Conservation (phyloP, 495 filamentous ascomycete genomes). For the Aspergillus conjunctus region DNA sequence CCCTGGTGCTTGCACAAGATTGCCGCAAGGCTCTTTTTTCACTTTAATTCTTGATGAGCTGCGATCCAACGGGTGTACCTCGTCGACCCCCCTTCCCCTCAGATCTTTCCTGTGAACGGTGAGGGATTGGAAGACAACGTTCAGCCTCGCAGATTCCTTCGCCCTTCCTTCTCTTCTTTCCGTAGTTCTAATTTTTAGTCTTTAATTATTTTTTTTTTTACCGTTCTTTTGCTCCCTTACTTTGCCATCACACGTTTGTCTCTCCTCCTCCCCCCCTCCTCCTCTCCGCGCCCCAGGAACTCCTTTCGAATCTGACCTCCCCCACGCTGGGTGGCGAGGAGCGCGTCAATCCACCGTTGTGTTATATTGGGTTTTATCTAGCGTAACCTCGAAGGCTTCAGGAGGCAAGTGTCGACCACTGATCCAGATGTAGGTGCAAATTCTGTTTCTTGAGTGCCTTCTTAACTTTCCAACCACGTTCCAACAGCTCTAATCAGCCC, state of each 20-base stretch:
- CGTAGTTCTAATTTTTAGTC: slow-evolving; percentile 5
- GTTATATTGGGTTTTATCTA: slow-evolving; percentile 1
- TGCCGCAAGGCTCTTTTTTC: slow-evolving; percentile 16
- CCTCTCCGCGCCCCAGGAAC: not conserved
- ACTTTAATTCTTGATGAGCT: slow-evolving; percentile 13
- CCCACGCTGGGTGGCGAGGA: slow-evolving; percentile 5
- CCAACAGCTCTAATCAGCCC: not conserved
- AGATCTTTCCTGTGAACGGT: slow-evolving; percentile 24
- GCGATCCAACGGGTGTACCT: slow-evolving; percentile 22
- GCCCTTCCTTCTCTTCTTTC: slow-evolving; percentile 8
- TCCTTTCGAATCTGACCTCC: not conserved
- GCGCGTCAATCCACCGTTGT: not conserved
- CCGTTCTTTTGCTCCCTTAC: slow-evolving; percentile 2
- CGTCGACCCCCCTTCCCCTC: slow-evolving; percentile 17
- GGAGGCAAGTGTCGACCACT: slow-evolving; percentile 4
- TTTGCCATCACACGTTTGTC: not conserved
- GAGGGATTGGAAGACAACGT: slow-evolving; percentile 19
- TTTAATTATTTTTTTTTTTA: slow-evolving; percentile 4
- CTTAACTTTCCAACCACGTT: slow-evolving; percentile 13
- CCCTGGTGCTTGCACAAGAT: slow-evolving; percentile 20
- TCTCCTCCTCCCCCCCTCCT: not conserved
- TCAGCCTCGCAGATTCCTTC: slow-evolving; percentile 9
- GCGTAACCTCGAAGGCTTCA: not conserved
- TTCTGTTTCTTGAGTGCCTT: slow-evolving; percentile 6
- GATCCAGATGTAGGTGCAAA: slow-evolving; percentile 16